Evolutionary conservation across 148 eudicot species (phyloP), one percentile per base, ranked within the genome.

Genomic region (Selenicereus undatus): DNA sequence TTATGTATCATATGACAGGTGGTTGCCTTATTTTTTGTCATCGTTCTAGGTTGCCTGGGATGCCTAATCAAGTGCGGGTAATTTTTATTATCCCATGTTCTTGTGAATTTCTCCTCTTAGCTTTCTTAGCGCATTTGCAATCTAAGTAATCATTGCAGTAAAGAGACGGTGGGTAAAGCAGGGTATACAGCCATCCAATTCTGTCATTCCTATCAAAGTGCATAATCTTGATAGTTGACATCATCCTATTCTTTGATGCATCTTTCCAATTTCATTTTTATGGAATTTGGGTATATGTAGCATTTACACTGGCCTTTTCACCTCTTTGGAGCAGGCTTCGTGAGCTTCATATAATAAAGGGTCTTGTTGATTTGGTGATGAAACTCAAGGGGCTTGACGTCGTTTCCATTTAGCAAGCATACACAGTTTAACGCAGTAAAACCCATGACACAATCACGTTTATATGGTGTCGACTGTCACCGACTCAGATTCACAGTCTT

Each of bases 291-390:
- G 3, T 26, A 13, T 29, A 68, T 27, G 72, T 17, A 68, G 20
- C n/a, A 71, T 16, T 69, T 22, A 17, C 36, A 21, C 20, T 71
- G 76, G 42, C 62, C 70, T 18, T 54, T 50, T 73, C 0, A n/a
- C 66, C n/a, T n/a, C 42, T 6, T 24, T 3, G 72, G 42, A 26
- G 65, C 80, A 88, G 90, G 85, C 86, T 88, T 45, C 78, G 85
- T 60, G 88, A 88, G 78, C 64, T 88, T 75, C 84, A 80, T 71
- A 88, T 88, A 20, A 81, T 86, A 27, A 86, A 88, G 78, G 88
- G 85, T 48, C 87, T 85, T 29, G 85, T 88, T 3, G 88, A 85
- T 42, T 84, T 85, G 1, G 86, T 87, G 29, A 83, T 84, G 35
- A 87, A 80, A 64, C 77, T 84, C 77, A 87, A 87, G 83, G 89